Percentiles rank a stretch among this genome's conserved stretches.
phyloP scores from a whole-genome alignment of 768 basidiomycete species.

The Suillus plorans region DNA sequence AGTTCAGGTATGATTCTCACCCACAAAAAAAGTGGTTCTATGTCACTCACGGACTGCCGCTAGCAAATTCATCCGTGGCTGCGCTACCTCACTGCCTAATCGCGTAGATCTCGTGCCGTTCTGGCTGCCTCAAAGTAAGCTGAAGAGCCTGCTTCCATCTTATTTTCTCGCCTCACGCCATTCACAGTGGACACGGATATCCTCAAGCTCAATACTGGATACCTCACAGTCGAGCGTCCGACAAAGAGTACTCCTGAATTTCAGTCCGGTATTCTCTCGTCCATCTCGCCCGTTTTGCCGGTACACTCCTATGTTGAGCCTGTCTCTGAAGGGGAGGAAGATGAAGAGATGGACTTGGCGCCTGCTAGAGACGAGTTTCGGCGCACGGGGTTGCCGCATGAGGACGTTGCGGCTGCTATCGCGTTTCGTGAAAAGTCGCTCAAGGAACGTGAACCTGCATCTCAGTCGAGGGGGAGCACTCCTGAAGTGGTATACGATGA shows the following conservation, averaged over 20 bases:
- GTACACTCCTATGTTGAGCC: conserved; percentile 74
- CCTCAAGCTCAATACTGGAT: conserved; percentile 85
- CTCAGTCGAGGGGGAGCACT: conserved; percentile 10
- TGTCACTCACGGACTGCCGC: conserved; percentile 5
- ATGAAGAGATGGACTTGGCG: conserved; percentile 64
- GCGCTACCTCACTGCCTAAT: conserved; percentile 86
- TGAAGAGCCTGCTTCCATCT: neutral
- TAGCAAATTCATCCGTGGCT: conserved; percentile 96
- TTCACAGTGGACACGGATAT: conserved; percentile 89
- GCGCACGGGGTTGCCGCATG: conserved; percentile 71
- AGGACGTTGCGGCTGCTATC: conserved; percentile 80
- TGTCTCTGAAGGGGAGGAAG: conserved; percentile 93
- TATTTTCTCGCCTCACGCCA: conserved; percentile 4
- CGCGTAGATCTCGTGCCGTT: conserved; percentile 96
- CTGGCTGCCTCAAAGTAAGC: conserved; percentile 93
- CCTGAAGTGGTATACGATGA: conserved; percentile 28
- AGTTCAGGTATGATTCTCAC: conserved; percentile 70
- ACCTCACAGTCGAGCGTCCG: conserved; percentile 78
- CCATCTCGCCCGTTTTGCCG: conserved; percentile 14
- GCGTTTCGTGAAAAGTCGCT: conserved; percentile 83
- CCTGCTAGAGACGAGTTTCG: conserved; percentile 82
- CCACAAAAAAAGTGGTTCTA: neutral
- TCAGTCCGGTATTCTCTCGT: conserved; percentile 40
- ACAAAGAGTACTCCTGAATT: conserved; percentile 48
- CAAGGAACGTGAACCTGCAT: conserved; percentile 39